Base-by-base conservation (phyloP, 306 rosid species). In the Crotalaria pallida region DNA sequence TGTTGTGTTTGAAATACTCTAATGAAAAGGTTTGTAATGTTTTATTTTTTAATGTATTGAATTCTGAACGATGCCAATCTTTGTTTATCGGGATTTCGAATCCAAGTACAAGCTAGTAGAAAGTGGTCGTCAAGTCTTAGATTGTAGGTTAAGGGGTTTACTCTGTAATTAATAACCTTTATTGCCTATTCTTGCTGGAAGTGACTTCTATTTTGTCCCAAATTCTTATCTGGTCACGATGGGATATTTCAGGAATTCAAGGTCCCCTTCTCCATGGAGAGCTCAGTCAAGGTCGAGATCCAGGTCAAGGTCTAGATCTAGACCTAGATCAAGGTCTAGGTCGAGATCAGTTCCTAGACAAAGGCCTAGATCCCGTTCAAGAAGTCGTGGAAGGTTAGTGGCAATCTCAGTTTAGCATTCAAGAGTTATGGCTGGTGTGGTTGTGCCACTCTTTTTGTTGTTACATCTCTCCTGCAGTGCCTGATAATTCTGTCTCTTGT, bases 351-450 rank as follows among this genome's bases (percentile, higher is more conserved):
- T 69, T 81, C 80, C 90, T 10, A 83, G 83, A 77, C 92, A 84
- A 33, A 88, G 96, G 84, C 86, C 73, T 9, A 84, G 86, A 62
- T 84, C 96, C 58, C 81, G 43, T 8, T 87, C 96, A 0, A 85
- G 89, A 79, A 86, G 96, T 58, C 96, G 91, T 60, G 99, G 96
- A 82, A 94, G 99, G 99, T 95, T 75, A 67, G 86, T 83, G 43
- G 67, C 76, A 18, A 9, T 56, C 34, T 21, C 68, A 16, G 21
- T 47, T 65, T 70, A 3, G 50, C 69, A 33, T 40, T 51, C 17
- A 56, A 59, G 24, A 6, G 52, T 27, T 51, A 16, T 15, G 23
- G 56, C 12, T 55, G 15, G 33, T 73, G 49, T 73, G 56, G 19
- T 5, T 2, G 1, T n/a, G 17, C 13, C 17, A 51, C 22, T 6